phyloP scores from a whole-genome alignment of 148 eudicot genomes.

The Arbutus unedo region DNA sequence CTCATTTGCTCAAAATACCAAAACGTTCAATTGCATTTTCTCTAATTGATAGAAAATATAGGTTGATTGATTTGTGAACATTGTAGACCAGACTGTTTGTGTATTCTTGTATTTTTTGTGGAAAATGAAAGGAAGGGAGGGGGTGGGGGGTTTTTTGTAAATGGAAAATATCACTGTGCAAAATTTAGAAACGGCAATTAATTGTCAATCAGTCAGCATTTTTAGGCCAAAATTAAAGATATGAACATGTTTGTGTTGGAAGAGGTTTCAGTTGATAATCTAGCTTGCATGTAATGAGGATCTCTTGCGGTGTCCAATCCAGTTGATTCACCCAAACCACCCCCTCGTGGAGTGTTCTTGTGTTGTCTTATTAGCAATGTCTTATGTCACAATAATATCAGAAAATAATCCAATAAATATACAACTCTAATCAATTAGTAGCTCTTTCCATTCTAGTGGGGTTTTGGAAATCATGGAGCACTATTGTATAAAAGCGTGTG shows the following conservation, averaged over 20 bases:
- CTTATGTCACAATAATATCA: neutral
- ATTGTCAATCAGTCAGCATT: neutral
- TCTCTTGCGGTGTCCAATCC: neutral
- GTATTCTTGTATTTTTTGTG: neutral
- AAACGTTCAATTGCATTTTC: neutral
- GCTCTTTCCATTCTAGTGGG: neutral
- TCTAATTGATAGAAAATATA: neutral
- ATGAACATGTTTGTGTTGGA: neutral
- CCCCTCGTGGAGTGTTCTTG: neutral
- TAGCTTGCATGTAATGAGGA: neutral
- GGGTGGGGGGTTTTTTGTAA: neutral
- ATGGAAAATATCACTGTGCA: neutral
- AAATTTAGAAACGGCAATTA: neutral
- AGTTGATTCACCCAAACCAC: neutral
- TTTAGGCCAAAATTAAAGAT: neutral
- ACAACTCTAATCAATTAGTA: neutral
- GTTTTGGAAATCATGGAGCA: neutral
- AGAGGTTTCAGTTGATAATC: constrained; percentile 2
- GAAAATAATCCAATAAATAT: neutral
- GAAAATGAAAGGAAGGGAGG: neutral
- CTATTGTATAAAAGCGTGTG: neutral
- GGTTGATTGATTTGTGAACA: neutral
- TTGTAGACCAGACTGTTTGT: neutral
- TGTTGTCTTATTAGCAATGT: neutral
- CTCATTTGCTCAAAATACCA: neutral